These are phyloP conservation scores for Francoa sonchifolia DNA, from an alignment of 441 rosid genomes.

Conservation along the genomic window DNA sequence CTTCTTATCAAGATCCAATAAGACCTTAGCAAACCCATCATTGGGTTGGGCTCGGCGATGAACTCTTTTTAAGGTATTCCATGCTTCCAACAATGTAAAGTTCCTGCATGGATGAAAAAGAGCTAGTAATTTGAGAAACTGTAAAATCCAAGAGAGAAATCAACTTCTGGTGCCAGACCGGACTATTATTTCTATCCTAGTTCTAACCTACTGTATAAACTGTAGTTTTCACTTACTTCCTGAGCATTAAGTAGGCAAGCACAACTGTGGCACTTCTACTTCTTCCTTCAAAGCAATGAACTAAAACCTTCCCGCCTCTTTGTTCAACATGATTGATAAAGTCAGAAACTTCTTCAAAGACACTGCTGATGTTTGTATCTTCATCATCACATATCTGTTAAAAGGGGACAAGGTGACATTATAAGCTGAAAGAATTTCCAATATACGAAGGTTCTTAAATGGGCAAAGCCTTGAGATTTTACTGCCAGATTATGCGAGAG, in stretches of 20 bases:
- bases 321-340: conserved; percentile 76
- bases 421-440: not conserved
- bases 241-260: conserved; percentile 78
- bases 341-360: conserved; percentile 74
- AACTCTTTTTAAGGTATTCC: conserved; percentile 62
- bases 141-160: too few species aligned
- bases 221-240: conserved; percentile 48
- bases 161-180: too few species aligned
- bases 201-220: not conserved
- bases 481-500: too few species aligned
- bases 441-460: not conserved
- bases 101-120: too few species aligned
- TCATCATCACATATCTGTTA: conserved; percentile 71
- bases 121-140: too few species aligned
- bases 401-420: not conserved
- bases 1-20: conserved; percentile 52
- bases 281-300: conserved; percentile 97
- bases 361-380: conserved; percentile 64
- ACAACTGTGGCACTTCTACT: conserved; percentile 95
- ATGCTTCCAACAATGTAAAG: conserved; percentile 58
- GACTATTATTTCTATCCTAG: too few species aligned
- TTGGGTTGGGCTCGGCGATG: conserved; percentile 96
- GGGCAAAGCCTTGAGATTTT: too few species aligned
- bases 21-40: conserved; percentile 73
- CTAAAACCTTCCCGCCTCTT: conserved; percentile 62